A percentile compares a stretch with the other conserved stretches of the same genome.
Conservation (phyloP, 2,329 filamentous ascomycete species). For the Fusarium mangiferae region DNA sequence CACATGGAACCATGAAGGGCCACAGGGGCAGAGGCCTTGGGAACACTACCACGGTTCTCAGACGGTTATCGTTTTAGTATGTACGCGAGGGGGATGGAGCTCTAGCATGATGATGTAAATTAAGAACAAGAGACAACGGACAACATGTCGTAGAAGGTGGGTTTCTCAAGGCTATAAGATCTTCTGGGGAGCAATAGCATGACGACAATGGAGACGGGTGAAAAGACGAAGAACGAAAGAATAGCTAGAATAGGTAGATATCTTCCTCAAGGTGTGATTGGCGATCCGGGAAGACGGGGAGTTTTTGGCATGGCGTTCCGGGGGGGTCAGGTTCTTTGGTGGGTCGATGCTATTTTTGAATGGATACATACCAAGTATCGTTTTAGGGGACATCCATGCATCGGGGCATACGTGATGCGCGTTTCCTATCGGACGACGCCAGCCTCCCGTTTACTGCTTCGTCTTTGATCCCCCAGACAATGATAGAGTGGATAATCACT, state of each 20-base stretch:
- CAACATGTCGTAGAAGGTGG: neutral
- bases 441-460: constrained; percentile 3
- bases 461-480: neutral
- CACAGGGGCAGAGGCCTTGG: constrained; percentile 2
- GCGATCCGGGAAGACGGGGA: constrained; percentile 18
- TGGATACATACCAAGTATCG: neutral
- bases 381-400: constrained; percentile 10
- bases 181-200: constrained; percentile 18
- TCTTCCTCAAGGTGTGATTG: neutral
- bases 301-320: constrained; percentile 1
- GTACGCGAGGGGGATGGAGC: neutral
- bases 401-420: neutral
- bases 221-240: constrained; percentile 4
- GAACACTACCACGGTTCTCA: constrained; percentile 10
- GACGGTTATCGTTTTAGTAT: constrained; percentile 21
- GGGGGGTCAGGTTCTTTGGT: neutral
- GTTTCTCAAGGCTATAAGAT: constrained; percentile 25
- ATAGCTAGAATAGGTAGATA: neutral
- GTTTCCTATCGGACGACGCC: constrained; percentile 15
- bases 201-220: constrained; percentile 29
- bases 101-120: neutral
- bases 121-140: constrained; percentile 3
- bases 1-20: constrained; percentile 14
- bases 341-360: constrained; percentile 32
- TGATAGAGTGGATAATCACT: neutral